phyloP scores from a whole-genome alignment of 2,329 filamentous ascomycete genomes.

The Ophiostoma tasmaniense region DNA sequence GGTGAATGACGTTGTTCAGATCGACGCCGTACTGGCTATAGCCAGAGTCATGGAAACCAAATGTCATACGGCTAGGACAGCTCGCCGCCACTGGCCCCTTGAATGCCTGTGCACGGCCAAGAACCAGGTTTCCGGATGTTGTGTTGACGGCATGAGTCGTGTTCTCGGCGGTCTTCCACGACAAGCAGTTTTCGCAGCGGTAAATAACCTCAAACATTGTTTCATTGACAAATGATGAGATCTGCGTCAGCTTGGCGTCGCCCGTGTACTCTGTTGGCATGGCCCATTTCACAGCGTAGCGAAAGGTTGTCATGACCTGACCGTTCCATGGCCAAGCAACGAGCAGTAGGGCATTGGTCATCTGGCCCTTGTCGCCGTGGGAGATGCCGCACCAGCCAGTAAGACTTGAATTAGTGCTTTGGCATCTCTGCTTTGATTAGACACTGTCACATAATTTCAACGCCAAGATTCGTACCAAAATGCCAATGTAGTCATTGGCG shows the following conservation, averaged over 20 bases:
- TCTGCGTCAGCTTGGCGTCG: constrained; percentile 48
- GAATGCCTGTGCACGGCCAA: constrained; percentile 31
- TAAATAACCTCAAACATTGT: constrained; percentile 57
- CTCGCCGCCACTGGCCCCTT: neutral
- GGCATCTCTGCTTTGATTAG: neutral
- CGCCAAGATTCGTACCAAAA: neutral
- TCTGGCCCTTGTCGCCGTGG: constrained; percentile 39
- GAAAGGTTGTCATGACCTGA: constrained; percentile 48
- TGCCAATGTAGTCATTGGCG: neutral
- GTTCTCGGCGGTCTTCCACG: constrained; percentile 43
- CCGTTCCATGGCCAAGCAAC: constrained; percentile 48
- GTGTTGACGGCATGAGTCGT: constrained; percentile 35
- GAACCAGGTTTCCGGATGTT: constrained; percentile 34
- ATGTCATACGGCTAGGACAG: neutral
- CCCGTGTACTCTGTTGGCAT: constrained; percentile 52
- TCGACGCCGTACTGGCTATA: neutral
- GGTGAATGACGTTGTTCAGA: neutral
- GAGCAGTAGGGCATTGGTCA: constrained; percentile 51
- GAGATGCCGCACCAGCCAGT: constrained; percentile 52
- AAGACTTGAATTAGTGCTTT: constrained; percentile 35
- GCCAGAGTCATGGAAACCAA: neutral
- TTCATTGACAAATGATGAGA: constrained; percentile 48
- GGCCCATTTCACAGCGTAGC: constrained; percentile 50
- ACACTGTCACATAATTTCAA: too few species aligned
- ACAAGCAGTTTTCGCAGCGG: constrained; percentile 50